A percentile compares a stretch with the other conserved stretches of the same genome.
These are phyloP conservation scores for Aquilaria agallochum DNA, from an alignment of 441 rosid genomes.

Conservation along the genomic window DNA sequence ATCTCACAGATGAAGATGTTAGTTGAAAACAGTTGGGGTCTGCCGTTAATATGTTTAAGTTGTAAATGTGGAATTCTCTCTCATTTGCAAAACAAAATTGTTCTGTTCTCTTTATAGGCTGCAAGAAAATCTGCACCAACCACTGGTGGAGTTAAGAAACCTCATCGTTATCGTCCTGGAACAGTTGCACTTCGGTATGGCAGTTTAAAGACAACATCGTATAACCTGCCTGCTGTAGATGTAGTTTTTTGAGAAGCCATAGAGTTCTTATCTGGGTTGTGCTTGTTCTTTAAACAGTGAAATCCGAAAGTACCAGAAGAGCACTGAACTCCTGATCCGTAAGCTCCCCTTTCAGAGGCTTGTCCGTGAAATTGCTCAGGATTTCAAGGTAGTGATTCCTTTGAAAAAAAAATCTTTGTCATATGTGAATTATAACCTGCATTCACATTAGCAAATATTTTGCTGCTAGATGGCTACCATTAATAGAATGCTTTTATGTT, in stretches of 20 bases:
- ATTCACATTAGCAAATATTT: background rate
- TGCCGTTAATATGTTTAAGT: no score
- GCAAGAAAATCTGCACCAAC: conserved; percentile 44
- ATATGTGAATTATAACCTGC: background rate
- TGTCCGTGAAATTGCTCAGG: conserved; percentile 42
- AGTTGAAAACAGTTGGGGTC: no score
- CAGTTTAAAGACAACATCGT: no score
- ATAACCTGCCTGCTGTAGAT: no score
- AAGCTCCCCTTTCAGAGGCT: conserved; percentile 39
- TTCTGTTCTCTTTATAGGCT: conserved; percentile 21
- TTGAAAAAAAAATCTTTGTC: background rate
- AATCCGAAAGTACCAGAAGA: conserved; percentile 39
- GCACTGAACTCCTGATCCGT: conserved; percentile 38
- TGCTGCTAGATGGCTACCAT: background rate
- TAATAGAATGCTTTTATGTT: background rate
- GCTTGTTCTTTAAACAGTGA: conserved; percentile 21
- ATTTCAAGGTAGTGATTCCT: conserved; percentile 31
- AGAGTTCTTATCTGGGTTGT: background rate
- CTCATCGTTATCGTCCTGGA: conserved; percentile 41
- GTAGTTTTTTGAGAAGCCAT: no score
- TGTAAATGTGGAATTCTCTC: no score
- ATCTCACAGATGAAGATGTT: no score
- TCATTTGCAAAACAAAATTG: background rate
- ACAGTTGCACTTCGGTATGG: conserved; percentile 41
- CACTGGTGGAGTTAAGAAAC: conserved; percentile 40